Conservation (phyloP, 305 asterid genomes). For the Fraxinus latifolia region DNA sequence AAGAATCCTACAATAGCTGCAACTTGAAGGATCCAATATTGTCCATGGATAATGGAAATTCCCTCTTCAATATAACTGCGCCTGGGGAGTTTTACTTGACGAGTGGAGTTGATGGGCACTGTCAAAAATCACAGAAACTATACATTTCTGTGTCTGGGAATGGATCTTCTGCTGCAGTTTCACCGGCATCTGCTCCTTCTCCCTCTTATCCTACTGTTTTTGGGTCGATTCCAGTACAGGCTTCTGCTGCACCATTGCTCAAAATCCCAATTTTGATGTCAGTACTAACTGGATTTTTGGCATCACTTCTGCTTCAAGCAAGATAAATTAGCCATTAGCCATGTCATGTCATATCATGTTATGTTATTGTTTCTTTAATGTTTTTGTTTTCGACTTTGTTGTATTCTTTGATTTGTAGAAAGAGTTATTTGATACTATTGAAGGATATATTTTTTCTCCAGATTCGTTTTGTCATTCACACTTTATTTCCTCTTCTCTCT, state of each 20-base stretch:
- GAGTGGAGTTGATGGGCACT: slow-evolving; percentile 66
- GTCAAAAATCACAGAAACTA: slow-evolving; percentile 63
- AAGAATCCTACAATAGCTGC: slow-evolving; percentile 54
- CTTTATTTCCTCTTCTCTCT: background rate
- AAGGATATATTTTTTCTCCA: background rate
- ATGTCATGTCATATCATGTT: background rate
- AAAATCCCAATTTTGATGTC: slow-evolving; percentile 21
- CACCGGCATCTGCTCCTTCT: slow-evolving; percentile 54
- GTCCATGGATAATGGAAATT: slow-evolving; percentile 71
- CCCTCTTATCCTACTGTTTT: background rate
- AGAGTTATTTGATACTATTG: background rate
- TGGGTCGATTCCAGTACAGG: slow-evolving; percentile 28
- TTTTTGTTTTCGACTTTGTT: background rate
- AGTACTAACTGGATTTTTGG: slow-evolving; percentile 29
- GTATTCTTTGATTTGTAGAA: background rate
- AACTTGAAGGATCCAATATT: slow-evolving; percentile 69
- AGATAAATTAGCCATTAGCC: background rate
- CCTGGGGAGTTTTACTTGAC: slow-evolving; percentile 69
- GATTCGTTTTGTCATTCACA: background rate
- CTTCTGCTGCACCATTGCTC: slow-evolving; percentile 32
- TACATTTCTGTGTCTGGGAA: slow-evolving; percentile 52
- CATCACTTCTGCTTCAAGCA: background rate
- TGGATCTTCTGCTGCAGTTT: slow-evolving; percentile 44
- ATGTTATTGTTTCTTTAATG: background rate
- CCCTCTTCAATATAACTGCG: slow-evolving; percentile 60